A percentile compares a stretch with the other conserved stretches of the same genome.
Conservation (phyloP, 2,329 filamentous ascomycete species). For the Exophiala alcalophila region DNA sequence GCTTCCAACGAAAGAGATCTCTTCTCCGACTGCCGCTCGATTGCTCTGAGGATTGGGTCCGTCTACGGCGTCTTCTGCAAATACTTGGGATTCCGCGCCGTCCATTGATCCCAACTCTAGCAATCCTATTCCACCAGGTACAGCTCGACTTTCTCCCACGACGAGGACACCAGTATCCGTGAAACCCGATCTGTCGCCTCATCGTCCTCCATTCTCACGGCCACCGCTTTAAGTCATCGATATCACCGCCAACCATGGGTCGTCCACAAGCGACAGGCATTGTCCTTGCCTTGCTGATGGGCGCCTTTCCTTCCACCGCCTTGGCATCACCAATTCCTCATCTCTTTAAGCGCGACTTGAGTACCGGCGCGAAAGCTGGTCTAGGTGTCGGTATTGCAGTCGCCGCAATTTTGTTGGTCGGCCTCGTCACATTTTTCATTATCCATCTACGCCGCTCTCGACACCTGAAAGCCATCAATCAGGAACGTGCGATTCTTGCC, state of each 20-base stretch:
- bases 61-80: no score
- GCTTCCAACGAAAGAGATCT: no score
- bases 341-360: conserved; percentile 25
- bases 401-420: conserved; percentile 19
- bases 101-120: no score
- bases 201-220: no score
- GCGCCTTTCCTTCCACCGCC: conserved; percentile 14
- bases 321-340: conserved; percentile 21
- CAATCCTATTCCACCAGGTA: no score
- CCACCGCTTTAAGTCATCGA: no score
- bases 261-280: conserved; percentile 2
- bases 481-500: conserved; percentile 28
- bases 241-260: conserved; percentile 14
- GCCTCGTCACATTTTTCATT: conserved; percentile 26
- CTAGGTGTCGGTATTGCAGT: conserved; percentile 30
- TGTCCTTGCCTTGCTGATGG: conserved; percentile 14
- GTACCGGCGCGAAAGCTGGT: conserved; percentile 29
- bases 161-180: no score
- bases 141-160: no score
- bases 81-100: no score
- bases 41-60: no score
- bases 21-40: no score
- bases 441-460: conserved; percentile 27
- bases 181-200: no score
- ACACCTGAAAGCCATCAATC: conserved; percentile 26